Base-by-base conservation (phyloP, 2,329 filamentous ascomycete species). In the Epichloe hybrida region DNA sequence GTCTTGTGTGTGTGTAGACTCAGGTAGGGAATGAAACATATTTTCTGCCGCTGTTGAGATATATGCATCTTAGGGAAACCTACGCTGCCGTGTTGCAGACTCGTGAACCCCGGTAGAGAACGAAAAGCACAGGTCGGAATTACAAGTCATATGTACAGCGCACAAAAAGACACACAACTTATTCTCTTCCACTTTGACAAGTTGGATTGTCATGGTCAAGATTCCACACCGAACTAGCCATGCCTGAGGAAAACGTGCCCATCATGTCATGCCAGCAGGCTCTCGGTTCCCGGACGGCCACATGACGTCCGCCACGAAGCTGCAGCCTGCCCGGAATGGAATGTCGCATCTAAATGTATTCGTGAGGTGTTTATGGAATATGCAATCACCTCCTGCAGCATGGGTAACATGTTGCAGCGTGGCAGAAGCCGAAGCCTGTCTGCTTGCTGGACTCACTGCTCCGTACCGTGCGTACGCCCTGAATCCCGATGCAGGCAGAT, bases 281-380 rank as follows among this genome's bases (percentile, higher is more conserved):
- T 36, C 31, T 43, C 42, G 43, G 31, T 39, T 44, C 37, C 42
- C 21, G 43, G 38, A 47, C 37, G 38, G n/a, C 37, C 47, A 50
- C 43, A 50, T 49, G 50, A 49, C 39, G 46, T 1, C 35, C 43
- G 42, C 43, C 41, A 49, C 50, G 9, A n/a, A 27, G 23, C 47
- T 52, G 50, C 46, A 45, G 40, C 37, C 23, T 15, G 27, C 37
- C 35, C 1, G 43, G 21, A 39, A 41, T 21, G 48, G 50, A 39
- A 45, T 15, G 31, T 9, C 27, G 27, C 27, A 31, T 31, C 27
- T 31, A 8, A 9, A 31, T 3, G 2, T 9, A 31, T 31, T 31
- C 27, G 8, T 31, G 27, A 31, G 27, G 27, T 31, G 27, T 31
- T 31, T 31, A 31, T 9, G 27, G 27, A 8, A 27, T 27, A 27